These are phyloP conservation scores for Claviceps fusiformis DNA, from an alignment of 2,329 filamentous ascomycete genomes.

Conservation along the genomic window DNA sequence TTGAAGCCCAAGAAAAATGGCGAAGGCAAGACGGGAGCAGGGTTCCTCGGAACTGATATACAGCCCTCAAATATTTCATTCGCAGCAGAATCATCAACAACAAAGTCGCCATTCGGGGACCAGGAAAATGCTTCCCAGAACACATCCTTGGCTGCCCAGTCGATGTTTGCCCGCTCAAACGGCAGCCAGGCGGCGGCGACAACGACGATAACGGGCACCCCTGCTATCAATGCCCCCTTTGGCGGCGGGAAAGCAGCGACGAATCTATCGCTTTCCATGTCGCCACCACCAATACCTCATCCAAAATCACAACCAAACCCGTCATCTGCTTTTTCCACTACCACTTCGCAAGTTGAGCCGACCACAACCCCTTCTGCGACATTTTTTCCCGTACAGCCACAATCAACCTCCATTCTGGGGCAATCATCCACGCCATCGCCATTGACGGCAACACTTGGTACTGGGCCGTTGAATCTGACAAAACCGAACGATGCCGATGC, in stretches of 20 bases:
- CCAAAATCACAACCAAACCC: not conserved
- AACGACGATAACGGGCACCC: not conserved
- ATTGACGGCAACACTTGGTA: not conserved
- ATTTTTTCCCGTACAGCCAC: not conserved
- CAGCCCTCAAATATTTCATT: constrained; percentile 11
- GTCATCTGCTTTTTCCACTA: not conserved
- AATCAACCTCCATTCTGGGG: not conserved
- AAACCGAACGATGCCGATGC: not conserved
- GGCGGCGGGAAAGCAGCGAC: not conserved
- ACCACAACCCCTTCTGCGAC: not conserved
- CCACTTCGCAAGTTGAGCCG: not conserved
- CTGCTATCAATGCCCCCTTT: not conserved
- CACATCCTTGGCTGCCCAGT: not conserved
- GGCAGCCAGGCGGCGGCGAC: not conserved
- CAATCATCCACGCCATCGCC: not conserved
- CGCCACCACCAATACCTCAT: constrained; percentile 7
- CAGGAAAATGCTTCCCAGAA: not conserved
- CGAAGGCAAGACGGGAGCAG: not conserved
- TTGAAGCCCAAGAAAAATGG: not conserved
- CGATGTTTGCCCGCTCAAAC: not conserved
- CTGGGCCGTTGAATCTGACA: not conserved
- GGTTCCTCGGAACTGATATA: not conserved
- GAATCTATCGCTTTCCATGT: constrained; percentile 2
- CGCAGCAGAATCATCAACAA: constrained; percentile 7
- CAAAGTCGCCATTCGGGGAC: constrained; percentile 7